Evolutionary conservation across 1,139 yeast genomes (phyloP), one percentile per base, ranked within the genome.

Genomic region (Blastobotrys buckinghamii): DNA sequence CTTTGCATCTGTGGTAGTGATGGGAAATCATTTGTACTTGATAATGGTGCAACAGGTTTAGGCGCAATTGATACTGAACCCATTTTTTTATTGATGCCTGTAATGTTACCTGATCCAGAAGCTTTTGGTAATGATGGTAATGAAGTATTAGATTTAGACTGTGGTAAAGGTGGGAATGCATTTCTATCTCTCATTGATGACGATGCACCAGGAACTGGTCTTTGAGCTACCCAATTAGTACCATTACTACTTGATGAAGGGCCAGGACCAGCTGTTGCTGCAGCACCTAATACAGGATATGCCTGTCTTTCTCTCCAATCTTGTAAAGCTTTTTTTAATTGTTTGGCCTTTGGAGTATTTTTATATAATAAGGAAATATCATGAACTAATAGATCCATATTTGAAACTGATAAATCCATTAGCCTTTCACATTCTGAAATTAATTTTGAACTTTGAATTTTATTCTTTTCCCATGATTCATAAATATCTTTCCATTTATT

Each of bases 401-500:
- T 82, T 29, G 68, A 49, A 2, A 51, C 50, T 6, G 53, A 68
- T 2, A 53, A 44, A 6, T 59, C 61, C 59, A 88, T 87, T 17
- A 89, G 60, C 2, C 68, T 63, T 45, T 71, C 67, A 62, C 83
- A 86, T n/a, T 71, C 67, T 1, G 62, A 58, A 13, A 78, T 61
- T 32, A 88, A 65, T 15, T 76, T 80, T 5, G 62, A 55, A 0
- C 84, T 82, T 8, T 73, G 63, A 1, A 84, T 59, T 20, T 71
- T 67, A 45, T 75, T 73, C 29, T 73, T 66, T 44, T 73, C 71
- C 62, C 70, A 87, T 13, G 70, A 64, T 20, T 68, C 67, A 60
- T 83, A 85, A 19, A 78, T 54, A 1, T 68, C 66, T 29, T 67
- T 63, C 61, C 88, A 88, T 47, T 69, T 63, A 12, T 72, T 67